A percentile compares a stretch with the other conserved stretches of the same genome.
These are phyloP conservation scores for Cardamine occulta DNA, from an alignment of 345 rosid species.

Conservation along the genomic window DNA sequence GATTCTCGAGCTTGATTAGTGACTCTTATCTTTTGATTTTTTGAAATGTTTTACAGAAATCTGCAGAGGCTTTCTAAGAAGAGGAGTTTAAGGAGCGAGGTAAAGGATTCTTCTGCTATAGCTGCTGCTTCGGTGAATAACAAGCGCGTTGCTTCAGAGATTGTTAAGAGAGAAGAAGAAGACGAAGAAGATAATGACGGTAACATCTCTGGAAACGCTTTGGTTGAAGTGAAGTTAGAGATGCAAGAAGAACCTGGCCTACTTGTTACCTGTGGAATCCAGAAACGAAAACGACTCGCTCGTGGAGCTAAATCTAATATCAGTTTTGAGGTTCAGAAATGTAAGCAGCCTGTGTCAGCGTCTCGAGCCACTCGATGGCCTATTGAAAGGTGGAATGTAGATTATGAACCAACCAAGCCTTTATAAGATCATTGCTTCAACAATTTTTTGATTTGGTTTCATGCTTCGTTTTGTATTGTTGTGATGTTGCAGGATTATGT, in stretches of 20 bases:
- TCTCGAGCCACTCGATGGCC: conserved; percentile 60
- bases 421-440: conserved; percentile 1
- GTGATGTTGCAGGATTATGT: conserved; percentile 58
- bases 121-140: conserved; percentile 48
- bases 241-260: conserved; percentile 41
- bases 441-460: not conserved
- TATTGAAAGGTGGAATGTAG: conserved; percentile 57
- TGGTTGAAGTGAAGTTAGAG: conserved; percentile 46
- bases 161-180: not conserved
- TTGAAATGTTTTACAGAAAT: conserved; percentile 13
- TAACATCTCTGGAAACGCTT: conserved; percentile 31
- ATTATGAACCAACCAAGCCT: not conserved
- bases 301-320: conserved; percentile 38
- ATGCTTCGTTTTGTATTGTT: not conserved
- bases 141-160: conserved; percentile 37
- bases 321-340: conserved; percentile 31
- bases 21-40: not conserved
- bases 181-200: conserved; percentile 1
- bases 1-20: not conserved
- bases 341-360: conserved; percentile 31
- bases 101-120: conserved; percentile 47
- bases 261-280: conserved; percentile 37
- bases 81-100: conserved; percentile 52
- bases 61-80: conserved; percentile 35
- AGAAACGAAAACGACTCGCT: conserved; percentile 50